Evolutionary conservation across 2,329 filamentous ascomycete genomes (phyloP).

Genomic region (Grosmannia clavigera): DNA sequence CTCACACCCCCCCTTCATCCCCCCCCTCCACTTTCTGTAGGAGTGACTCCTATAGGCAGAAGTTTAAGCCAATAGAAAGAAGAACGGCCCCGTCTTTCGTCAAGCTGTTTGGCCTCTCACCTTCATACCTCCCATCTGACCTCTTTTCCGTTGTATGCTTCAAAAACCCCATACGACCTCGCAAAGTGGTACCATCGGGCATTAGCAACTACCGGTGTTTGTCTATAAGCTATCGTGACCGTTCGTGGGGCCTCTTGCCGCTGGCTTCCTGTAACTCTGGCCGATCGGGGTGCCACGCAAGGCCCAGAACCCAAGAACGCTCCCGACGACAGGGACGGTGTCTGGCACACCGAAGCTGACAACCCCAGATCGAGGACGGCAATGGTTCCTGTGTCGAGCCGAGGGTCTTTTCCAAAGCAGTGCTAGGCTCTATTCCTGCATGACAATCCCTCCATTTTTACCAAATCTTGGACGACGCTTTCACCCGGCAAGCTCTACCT

Average conservation of each 20-base stretch:
- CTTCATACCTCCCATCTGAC: neutral
- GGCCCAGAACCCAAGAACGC: neutral
- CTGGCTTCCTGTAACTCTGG: neutral
- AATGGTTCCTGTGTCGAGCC: neutral
- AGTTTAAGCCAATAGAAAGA: neutral
- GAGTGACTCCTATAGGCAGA: neutral
- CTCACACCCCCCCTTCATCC: neutral
- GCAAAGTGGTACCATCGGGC: neutral
- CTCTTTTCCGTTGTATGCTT: neutral
- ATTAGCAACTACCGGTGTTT: neutral
- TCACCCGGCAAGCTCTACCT: neutral
- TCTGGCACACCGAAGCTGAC: neutral
- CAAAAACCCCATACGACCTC: neutral
- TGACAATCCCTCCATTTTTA: neutral
- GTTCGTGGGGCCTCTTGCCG: neutral
- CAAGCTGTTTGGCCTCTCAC: constrained; percentile 1
- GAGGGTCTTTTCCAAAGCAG: neutral
- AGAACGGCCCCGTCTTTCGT: neutral
- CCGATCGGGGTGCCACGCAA: neutral
- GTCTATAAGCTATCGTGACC: neutral
- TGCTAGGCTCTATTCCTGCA: neutral
- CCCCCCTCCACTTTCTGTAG: neutral
- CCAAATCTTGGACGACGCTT: neutral
- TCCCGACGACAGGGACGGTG: neutral
- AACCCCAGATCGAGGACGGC: neutral